Evolutionary conservation across 495 filamentous ascomycete genomes (phyloP), one percentile per base, ranked within the genome.

Genomic region (Xylaria flabelliformis): DNA sequence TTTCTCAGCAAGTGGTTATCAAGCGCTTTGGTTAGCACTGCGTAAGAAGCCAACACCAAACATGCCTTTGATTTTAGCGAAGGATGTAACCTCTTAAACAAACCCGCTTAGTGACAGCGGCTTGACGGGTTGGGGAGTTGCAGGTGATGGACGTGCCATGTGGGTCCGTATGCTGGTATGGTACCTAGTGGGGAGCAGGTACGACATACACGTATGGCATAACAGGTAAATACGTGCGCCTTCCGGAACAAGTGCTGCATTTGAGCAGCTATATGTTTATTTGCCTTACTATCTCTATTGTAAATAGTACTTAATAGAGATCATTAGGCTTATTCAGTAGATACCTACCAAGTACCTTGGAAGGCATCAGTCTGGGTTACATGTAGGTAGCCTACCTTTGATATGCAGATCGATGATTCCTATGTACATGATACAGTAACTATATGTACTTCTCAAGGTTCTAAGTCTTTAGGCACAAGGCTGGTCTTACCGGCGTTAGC

Each of bases 41-140:
- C 36, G 7, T 6, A 36, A 36, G 36, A 39, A 39, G 36, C 36
- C 6, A 39, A 39, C 39, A 42, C 32, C 26, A 44, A 41, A 21
- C 12, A 46, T 2, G 15, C 61, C n/a, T 44, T 48, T 32, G 12
- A 32, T 36, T 39, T 39, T 12, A 64, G 9, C 39, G 41, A 39
- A 44, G 21, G 42, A 13, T 17, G 41, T 50, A 65, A 65, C 63
- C 63, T 50, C 63, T 65, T 65, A 65, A 65, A 65, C 63, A 65
- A 12, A n/a, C 61, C 19, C 12, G 21, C 29, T 34, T 17, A 59
- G 8, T 36, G 13, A n/a, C 26, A 32, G 24, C 32, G 53, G 53
- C 53, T 56, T 32, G 53, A 26, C 53, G 21, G 21, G 24, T 53
- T 39, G 8, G 50, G 53, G 26, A 17, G 26, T 39, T 56, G 53